Evolutionary conservation across 176 grass and related monocot genomes (phyloP).

Genomic region (Rhynchospora pubera): DNA sequence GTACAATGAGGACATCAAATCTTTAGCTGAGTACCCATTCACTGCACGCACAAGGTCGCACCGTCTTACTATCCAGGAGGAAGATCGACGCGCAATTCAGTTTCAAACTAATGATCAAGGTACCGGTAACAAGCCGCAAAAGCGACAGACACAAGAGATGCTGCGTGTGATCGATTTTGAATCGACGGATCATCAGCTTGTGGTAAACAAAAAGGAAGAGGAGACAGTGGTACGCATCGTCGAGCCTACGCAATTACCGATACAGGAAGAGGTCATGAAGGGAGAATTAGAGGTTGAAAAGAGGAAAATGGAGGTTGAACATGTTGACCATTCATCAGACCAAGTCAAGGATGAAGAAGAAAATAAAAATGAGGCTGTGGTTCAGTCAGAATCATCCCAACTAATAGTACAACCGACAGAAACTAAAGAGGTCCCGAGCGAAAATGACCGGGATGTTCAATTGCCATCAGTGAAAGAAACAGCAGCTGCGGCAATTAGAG

Average conservation of each 20-base stretch:
- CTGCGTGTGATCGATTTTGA: not conserved
- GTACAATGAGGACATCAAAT: constrained; percentile 95
- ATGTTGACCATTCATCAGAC: not conserved
- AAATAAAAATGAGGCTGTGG: constrained; percentile 26
- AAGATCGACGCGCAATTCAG: constrained; percentile 45
- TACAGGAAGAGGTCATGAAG: constrained; percentile 10
- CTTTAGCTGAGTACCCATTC: constrained; percentile 82
- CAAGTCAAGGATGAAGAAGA: constrained; percentile 3
- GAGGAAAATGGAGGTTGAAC: not conserved
- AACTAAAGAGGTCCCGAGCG: constrained; percentile 11
- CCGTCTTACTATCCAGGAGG: constrained; percentile 54
- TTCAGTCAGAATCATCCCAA: constrained; percentile 13
- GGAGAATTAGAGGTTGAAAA: not conserved
- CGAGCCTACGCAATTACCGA: constrained; percentile 8
- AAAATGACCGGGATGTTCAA: constrained; percentile 72
- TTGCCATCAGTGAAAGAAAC: constrained; percentile 39
- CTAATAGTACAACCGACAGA: not conserved
- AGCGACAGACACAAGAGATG: not conserved
- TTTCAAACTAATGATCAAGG: constrained; percentile 22
- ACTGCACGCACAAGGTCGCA: constrained; percentile 37
- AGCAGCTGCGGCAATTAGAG: constrained; percentile 27
- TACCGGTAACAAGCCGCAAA: not conserved
- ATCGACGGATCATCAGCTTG: not conserved
- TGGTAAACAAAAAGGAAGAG: not conserved
- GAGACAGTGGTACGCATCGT: not conserved